Evolutionary conservation across 129 eudicot species (phyloP), one percentile per base, ranked within the genome.

Genomic region (Chrysanthemum lavandulifolium): DNA sequence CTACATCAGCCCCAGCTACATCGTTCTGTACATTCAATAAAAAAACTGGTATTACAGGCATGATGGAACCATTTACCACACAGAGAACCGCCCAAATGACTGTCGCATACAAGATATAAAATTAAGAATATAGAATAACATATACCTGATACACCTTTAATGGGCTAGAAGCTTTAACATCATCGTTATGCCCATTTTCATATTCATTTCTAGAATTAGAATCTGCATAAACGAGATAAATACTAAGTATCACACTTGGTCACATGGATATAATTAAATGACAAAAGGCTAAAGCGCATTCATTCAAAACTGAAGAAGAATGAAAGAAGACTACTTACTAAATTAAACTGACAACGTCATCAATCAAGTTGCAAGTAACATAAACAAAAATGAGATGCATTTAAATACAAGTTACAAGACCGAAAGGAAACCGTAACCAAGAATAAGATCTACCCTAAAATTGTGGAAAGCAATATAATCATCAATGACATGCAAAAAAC

Each of bases 181-280:
- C 78, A n/a, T n/a, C n/a, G 61, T 78, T 85, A 56, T 76, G 77
- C 55, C 74, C 83, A 61, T 82, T 58, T 43, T 76, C 85, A 71
- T 85, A 78, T 74, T 54, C 83, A 19, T 19, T 19, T 19, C 21
- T 73, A 73, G 82, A 88, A 61, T 82, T 83, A 4, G 77, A 61
- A 80, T 84, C 91, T 89, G 90, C 71, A 68, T 7, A 73, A 11
- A 72, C 36, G 66, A 80, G 11, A 74, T 61, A 55, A 61, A 23
- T 49, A 40, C 65, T 10, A 45, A 72, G 57, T 40, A 67, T 67
- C 54, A 12, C 8, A 61, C 27, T 31, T 25, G 29, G 29, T 2
- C 1, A 25, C 29, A 0, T 31, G 36, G 36, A 36, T 13, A 49
- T 1, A 57, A 29, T 61, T n/a, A 65, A 18, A 23, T 45, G 47